Evolutionary conservation across 768 basidiomycete species (phyloP), one percentile per base, ranked within the genome.

Genomic region (Collybia sordida): DNA sequence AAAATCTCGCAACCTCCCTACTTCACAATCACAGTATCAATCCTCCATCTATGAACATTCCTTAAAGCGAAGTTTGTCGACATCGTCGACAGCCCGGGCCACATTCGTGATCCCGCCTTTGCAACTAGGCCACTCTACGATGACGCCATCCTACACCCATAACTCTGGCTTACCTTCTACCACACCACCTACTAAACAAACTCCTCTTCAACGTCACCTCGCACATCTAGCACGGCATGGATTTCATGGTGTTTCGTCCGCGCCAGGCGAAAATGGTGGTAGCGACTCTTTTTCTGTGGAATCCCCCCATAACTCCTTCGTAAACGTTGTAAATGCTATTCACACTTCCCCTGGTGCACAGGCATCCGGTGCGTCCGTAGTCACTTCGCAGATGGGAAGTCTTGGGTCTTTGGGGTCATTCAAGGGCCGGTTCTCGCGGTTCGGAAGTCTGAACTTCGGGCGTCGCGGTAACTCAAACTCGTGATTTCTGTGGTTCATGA

Each of bases 171-270:
- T 59, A 28, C 58, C 52, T 45, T 60, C 63, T 41, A 56, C 50
- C 12, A 52, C 56, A 7, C 56, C 59, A 4, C 59, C 72, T 22
- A 56, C 66, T 46, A 84, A 84, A 55, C 84, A 84, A 57, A 91
- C 91, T 0, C 87, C 87, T 2, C 71, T 93, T 17, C 90, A 92
- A 56, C 77, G 86, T 15, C 87, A 91, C 53, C 76, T 93, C 0
- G 91, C 90, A 4, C 85, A 92, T 55, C 75, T 93, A 5, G 82
- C 90, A 15, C 79, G 88, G 22, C 88, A 93, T 60, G 91, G 91
- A 8, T 86, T 93, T 66, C 86, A 83, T 39, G 90, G 86, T 1
- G 85, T 93, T 4, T 79, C 90, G 22, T 89, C 87, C 1, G 86
- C 86, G 6, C 89, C 88, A 31, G 82, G 81, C 3, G 89, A 90